These are phyloP conservation scores for Phyllosticta citriasiana DNA, from an alignment of 2,329 filamentous ascomycete species.

Conservation along the genomic window DNA sequence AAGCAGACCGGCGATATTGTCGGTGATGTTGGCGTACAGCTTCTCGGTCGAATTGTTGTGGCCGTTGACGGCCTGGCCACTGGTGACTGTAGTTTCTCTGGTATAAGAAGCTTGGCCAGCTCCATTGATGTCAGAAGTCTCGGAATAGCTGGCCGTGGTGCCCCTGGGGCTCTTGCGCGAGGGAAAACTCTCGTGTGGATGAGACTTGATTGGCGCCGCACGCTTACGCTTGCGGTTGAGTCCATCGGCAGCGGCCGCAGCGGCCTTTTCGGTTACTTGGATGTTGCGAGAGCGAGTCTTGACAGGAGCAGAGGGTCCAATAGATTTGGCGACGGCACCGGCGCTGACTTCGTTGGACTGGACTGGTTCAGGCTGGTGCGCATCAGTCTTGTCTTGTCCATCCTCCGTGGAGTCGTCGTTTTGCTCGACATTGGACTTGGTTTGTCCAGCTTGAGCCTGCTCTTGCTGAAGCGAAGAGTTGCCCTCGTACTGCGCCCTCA, in stretches of 20 bases:
- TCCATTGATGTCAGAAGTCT: not conserved
- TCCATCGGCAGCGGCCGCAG: conserved; percentile 1
- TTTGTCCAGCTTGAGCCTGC: not conserved
- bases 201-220: not conserved
- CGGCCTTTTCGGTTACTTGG: conserved; percentile 5
- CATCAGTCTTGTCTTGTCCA: not conserved
- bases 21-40: not conserved
- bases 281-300: conserved; percentile 1
- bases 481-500: not conserved
- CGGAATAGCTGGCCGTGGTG: not conserved
- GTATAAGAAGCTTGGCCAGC: not conserved
- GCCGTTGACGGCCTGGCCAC: not conserved
- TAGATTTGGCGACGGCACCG: not conserved
- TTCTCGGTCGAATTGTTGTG: not conserved
- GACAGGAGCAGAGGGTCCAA: not conserved
- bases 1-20: not conserved
- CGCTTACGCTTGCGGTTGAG: conserved; percentile 3
- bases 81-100: not conserved
- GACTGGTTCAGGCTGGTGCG: not conserved
- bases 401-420: not conserved
- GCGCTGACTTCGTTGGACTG: not conserved
- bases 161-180: not conserved
- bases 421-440: not conserved
- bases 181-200: not conserved
- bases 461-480: not conserved